Evolutionary conservation across 257 asterid genomes (phyloP).

Genomic region (Eustoma russellianum): DNA sequence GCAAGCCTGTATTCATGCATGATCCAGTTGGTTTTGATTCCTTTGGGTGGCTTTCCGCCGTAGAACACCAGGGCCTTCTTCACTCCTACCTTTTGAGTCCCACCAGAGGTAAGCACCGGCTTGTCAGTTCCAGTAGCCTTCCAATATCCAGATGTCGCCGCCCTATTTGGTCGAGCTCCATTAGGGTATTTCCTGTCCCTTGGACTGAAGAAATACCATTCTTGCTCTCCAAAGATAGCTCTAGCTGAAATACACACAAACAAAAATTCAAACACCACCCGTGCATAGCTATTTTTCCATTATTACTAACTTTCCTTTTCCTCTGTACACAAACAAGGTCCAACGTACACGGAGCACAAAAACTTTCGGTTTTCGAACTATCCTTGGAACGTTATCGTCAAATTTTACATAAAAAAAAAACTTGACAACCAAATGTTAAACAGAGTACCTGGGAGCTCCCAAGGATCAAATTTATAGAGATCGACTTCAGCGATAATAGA

Average conservation of each 20-base stretch:
- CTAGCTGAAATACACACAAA: no score
- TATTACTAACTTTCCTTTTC: no score
- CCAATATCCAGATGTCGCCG: slow-evolving; percentile 79
- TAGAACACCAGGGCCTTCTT: slow-evolving; percentile 44
- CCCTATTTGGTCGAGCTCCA: slow-evolving; percentile 91
- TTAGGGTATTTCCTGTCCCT: slow-evolving; percentile 94
- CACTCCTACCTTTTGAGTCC: slow-evolving; percentile 43
- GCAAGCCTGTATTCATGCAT: slow-evolving; percentile 42
- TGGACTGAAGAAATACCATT: slow-evolving; percentile 96
- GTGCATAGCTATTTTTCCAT: no score
- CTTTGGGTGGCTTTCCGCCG: slow-evolving; percentile 47
- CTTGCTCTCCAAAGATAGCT: slow-evolving; percentile 10
- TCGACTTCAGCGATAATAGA: slow-evolving; percentile 45
- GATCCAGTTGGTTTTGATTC: slow-evolving; percentile 40
- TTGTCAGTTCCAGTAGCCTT: slow-evolving; percentile 54
- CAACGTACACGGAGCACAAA: no score
- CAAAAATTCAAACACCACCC: no score
- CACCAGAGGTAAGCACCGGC: slow-evolving; percentile 44
- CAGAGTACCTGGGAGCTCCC: slow-evolving; percentile 42
- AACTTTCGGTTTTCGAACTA: no score
- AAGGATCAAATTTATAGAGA: slow-evolving; percentile 46
- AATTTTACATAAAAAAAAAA: no score
- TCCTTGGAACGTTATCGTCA: no score
- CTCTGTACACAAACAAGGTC: no score
- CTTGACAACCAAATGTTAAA: no score